Evolutionary conservation across 163 green algal genomes (phyloP).

Genomic region (Scenedesmus sp.): DNA sequence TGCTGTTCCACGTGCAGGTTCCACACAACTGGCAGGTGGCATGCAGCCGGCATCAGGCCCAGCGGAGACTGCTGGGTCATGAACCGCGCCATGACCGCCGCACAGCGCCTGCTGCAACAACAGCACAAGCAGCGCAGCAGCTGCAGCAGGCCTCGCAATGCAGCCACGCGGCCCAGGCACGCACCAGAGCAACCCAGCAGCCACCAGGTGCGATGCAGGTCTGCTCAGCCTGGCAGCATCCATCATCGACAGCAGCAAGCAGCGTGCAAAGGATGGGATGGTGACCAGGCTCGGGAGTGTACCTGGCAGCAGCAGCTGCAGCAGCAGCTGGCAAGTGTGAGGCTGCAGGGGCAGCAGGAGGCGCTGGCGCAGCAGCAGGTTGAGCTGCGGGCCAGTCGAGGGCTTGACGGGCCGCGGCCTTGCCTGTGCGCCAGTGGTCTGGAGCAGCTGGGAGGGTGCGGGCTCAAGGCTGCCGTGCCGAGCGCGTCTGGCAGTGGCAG

Average conservation of each 20-base stretch:
- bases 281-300: background rate
- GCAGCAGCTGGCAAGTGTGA: background rate
- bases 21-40: background rate
- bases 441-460: background rate
- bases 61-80: background rate
- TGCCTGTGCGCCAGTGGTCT: conserved; percentile 11
- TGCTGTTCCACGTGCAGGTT: background rate
- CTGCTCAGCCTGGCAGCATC: background rate
- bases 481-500: background rate
- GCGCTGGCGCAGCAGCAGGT: background rate
- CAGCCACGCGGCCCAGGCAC: background rate
- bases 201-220: background rate
- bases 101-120: background rate
- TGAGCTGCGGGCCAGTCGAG: conserved; percentile 16
- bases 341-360: conserved; percentile 31
- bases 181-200: background rate
- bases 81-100: background rate
- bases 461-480: background rate
- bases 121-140: background rate
- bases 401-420: conserved; percentile 11
- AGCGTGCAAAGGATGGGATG: background rate
- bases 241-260: background rate
- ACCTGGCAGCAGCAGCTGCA: background rate
- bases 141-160: background rate
- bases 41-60: background rate